phyloP scores from a whole-genome alignment of 768 basidiomycete species.

The Russula griseocarnosa region DNA sequence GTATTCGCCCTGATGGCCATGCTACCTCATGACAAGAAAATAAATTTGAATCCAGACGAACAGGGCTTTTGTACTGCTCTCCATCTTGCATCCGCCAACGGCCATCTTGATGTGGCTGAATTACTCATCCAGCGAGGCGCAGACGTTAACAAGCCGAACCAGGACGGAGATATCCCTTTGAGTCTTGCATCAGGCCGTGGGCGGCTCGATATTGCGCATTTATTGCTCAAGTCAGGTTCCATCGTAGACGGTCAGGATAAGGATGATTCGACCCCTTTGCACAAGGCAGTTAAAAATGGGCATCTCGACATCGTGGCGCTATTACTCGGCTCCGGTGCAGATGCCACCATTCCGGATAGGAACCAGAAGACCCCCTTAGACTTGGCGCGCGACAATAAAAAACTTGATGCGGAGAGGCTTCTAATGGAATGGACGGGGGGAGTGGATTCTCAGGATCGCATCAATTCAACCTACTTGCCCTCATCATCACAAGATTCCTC shows the following conservation, averaged over 20 bases:
- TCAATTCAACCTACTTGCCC: neutral
- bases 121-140: neutral
- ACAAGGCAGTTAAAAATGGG: neutral
- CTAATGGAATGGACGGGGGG: neutral
- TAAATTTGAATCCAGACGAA: neutral
- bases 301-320: neutral
- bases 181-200: neutral
- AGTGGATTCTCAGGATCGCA: neutral
- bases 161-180: neutral
- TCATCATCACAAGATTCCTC: neutral
- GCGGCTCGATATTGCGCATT: neutral
- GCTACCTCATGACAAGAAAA: neutral
- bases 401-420: neutral
- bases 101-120: neutral
- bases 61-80: neutral
- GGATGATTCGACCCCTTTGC: neutral
- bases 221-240: neutral
- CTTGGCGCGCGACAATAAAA: neutral
- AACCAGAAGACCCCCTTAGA: neutral
- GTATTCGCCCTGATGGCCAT: neutral
- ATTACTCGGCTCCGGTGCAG: neutral
- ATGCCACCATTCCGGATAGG: neutral
- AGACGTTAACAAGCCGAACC: neutral
- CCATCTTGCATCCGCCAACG: neutral
- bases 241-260: no score